Base-by-base conservation (phyloP, 148 eudicot species). In the Mesembryanthemum crystallinum region DNA sequence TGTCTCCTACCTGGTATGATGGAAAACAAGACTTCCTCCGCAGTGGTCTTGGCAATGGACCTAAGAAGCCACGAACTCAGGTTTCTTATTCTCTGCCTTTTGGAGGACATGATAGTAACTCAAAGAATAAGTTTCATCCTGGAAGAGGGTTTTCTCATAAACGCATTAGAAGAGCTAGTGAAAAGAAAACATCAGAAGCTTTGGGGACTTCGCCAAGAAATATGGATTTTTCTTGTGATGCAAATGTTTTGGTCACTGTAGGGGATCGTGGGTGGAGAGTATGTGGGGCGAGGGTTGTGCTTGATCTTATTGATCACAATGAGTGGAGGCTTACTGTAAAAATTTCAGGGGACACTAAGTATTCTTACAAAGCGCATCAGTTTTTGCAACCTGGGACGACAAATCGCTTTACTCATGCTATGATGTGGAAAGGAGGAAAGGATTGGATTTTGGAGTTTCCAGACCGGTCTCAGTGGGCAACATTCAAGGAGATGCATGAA, bases 391-490 rank as follows among this genome's bases (percentile, higher is more conserved):
- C 94, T 37, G 96, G 97, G 74, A 77, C 94, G 57, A 84, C 92
- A 43, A 92, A 95, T 74, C 97, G 97, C 64, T 92, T 83, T 79
- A 90, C 99, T 55, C 96, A 92, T 89, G 99, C 91, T 42, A 92
- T 95, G 99, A 89, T 92, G 96, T 95, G 99, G 96, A 92, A 89
- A 83, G 99, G 97, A 61, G 97, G 90, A 39, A 90, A 95, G 75
- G 97, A 95, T 70, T 92, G 97, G 96, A 86, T 79, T 63, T 73
- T 95, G 82, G 99, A 92, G 82, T 95, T 95, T 76, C 87, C 91
- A 37, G 96, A 95, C 67, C 82, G 97, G 80, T 80, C 85, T 77
- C 99, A 92, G 66, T 95, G 99, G 99, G 71, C 77, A 76, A 80
- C 82, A 69, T 95, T 95, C 81, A 95, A 92, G 80, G 97, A 95